phyloP scores from a whole-genome alignment of 345 rosid species.

The Bruguiera gymnorhiza region DNA sequence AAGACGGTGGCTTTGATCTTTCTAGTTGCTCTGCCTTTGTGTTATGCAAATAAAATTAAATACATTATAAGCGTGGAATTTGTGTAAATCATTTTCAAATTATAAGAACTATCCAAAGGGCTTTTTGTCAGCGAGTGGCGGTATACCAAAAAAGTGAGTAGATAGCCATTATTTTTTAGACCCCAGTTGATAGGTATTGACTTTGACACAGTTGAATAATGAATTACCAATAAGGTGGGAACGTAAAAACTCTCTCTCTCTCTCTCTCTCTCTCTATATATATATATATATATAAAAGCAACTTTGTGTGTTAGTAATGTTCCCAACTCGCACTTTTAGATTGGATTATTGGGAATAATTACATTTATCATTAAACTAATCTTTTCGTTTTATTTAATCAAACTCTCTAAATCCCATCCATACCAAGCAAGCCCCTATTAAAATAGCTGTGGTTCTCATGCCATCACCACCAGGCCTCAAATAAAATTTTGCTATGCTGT shows the following conservation, averaged over 20 bases:
- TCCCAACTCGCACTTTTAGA: constrained; percentile 27
- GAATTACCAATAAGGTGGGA: not conserved
- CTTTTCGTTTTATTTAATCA: not conserved
- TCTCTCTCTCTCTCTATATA: not conserved
- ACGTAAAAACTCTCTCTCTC: not conserved
- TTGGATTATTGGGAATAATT: constrained; percentile 35
- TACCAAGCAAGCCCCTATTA: not conserved
- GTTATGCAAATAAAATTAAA: not conserved
- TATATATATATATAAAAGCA: not conserved
- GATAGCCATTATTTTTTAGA: not conserved
- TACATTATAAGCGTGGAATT: not conserved
- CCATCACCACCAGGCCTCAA: constrained; percentile 1
- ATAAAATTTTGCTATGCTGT: no score
- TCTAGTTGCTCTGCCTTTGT: no score
- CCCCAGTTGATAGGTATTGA: constrained; percentile 23
- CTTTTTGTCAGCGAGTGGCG: constrained; percentile 26
- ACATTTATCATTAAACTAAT: constrained; percentile 18
- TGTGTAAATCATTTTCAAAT: not conserved
- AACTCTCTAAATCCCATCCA: constrained; percentile 12
- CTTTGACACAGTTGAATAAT: constrained; percentile 19
- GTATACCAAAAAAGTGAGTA: constrained; percentile 15
- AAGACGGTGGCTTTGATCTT: not conserved
- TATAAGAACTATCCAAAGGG: constrained; percentile 24
- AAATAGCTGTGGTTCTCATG: not conserved
- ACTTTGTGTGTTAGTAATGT: constrained; percentile 1